Base-by-base conservation (phyloP, 208 protist genomes). In the Trypanosoma cruzi region DNA sequence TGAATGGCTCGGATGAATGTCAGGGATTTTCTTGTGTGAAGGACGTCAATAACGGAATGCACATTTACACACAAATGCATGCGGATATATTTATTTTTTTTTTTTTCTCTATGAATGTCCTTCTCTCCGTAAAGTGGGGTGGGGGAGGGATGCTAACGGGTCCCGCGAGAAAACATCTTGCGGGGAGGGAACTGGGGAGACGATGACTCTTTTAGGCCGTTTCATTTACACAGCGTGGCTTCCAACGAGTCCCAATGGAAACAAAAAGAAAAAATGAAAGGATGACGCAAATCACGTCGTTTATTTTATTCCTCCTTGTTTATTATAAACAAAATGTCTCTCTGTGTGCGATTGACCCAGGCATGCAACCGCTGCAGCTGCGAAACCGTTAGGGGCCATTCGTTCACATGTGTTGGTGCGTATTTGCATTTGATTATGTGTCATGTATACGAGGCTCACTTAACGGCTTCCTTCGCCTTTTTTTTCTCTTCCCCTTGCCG, bases 31-130 rank as follows among this genome's bases (percentile, higher is more conserved):
- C 8, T 5, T 11, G 8, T 4, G 20, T 24, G 5, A 31, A 31
- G 20, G 4, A 54, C 20, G 20, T 18, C 2, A 65, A 50, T 13
- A 20, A 55, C 10, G 46, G 42, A 11, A 63, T 49, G 42, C 42
- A 63, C 18, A 50, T 63, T 50, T 50, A 64, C 40, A 60, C 40
- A 60, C 40, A 37, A 36, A 59, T 59, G 13, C 31, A 37, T 59
- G 14, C 34, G 31, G 16, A 48, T 48, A 54, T 55, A 1, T n/a
- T 8, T 64, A 54, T 55, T 4, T n/a, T 8, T 64, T 28, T 32
- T 36, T 53, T 26, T 63, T 18, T 64, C 24, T 44, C 16, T n/a
- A 10, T 64, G 40, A 44, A 16, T 16, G 40, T 16, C 40, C 18
- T 44, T 44, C 40, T 14, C 1, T 4, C 40, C n/a, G n/a, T n/a